Base-by-base conservation (phyloP, 73 alveolate species). In the Paramecium biaurelia region DNA sequence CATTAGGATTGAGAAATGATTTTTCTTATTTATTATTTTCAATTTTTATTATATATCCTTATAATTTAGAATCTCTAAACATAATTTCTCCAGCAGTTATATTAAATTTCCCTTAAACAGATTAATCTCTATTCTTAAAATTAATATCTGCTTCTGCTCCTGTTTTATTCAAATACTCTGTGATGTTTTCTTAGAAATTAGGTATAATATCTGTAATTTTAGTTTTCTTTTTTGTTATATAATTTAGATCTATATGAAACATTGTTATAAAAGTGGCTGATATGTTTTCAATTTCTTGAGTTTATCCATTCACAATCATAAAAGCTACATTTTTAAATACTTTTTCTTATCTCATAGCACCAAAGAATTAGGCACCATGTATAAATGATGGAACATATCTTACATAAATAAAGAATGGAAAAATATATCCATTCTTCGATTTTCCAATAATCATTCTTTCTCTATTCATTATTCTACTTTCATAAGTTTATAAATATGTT, bases 351-450 rank as follows among this genome's bases (percentile, higher is more conserved):
- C 94, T 89, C 72, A 89, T 89, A 4, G 94, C 85, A 32, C 92
- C 90, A 11, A 89, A 70, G 49, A 89, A 89, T 30, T 89, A 37
- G 4, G 94, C 74, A 11, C 94, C 94, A 47, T 89, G 94, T 6
- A 89, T 89, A 41, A 70, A 89, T 34, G 92, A 70, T 10, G 94
- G 94, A 4, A 89, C 94, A 70, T 89, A 89, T 47, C 94, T 68
- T 10, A 89, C 94, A 70, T 89, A 89, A 18, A 70, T 70, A 26
- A 43, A 70, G 24, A 82, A 89, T 35, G 94, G 94, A 59, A 89
- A 89, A 0, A 89, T 89, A 32, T 89, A 89, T 26, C 94, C 94
- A 70, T 89, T 89, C 47, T 89, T 89, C 0, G 94, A 34, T 70
- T 89, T 89, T 9, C 94, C 94, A 15, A 89, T 58, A n/a, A 89